Conservation (phyloP, 1,284 basidiomycete species). For the Puccinia novopanici region DNA sequence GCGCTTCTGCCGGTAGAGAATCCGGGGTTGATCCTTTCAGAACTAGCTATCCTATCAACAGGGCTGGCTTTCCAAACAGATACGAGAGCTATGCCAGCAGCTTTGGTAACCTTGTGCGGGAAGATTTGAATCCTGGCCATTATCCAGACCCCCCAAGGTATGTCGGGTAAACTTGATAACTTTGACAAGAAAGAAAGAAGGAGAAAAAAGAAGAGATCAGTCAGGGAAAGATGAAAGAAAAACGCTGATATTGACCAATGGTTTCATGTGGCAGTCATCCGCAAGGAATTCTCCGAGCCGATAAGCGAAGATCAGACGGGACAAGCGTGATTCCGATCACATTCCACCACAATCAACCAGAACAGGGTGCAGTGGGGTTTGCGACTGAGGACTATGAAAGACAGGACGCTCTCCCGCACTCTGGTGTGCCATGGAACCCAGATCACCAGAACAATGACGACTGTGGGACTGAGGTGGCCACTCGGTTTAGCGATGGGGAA, state of each 20-base stretch:
- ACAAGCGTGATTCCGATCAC: constrained; percentile 8
- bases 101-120: not conserved
- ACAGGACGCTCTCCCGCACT: not conserved
- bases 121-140: not conserved
- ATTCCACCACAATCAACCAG: not conserved
- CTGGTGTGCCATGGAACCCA: not conserved
- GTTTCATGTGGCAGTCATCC: not conserved
- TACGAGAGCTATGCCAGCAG: constrained; percentile 16
- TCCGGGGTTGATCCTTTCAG: not conserved
- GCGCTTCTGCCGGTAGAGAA: not conserved
- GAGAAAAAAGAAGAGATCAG: not conserved
- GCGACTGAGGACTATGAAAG: not conserved
- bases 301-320: not conserved
- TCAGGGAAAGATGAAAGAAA: not conserved
- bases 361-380: not conserved
- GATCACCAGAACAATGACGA: not conserved
- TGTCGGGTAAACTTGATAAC: not conserved
- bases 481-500: constrained; percentile 8
- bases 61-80: not conserved
- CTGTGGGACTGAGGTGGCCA: not conserved
- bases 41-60: not conserved
- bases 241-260: not conserved
- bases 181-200: not conserved
- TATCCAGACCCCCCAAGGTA: not conserved
- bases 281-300: not conserved